phyloP scores from a whole-genome alignment of 192 early-diverging fungal genomes.

The Coemansia sp. region DNA sequence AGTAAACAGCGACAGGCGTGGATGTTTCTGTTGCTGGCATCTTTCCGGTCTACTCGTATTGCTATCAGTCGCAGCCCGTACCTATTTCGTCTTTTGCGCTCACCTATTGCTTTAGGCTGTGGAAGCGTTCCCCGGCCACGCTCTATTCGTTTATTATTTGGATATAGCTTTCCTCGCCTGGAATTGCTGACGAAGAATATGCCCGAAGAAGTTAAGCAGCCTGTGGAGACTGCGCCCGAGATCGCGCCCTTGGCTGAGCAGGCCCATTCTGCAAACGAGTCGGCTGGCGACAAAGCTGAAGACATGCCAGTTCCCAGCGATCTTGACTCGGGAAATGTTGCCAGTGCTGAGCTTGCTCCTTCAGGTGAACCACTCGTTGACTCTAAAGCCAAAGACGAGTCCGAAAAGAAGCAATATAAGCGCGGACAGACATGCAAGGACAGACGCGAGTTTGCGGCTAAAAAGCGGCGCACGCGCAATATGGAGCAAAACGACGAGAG shows the following conservation, averaged over 20 bases:
- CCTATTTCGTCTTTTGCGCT: neutral
- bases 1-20: neutral
- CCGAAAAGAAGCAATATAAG: constrained; percentile 8
- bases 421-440: constrained; percentile 44
- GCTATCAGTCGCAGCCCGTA: neutral
- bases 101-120: neutral
- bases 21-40: neutral
- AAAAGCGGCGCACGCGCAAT: constrained; percentile 20
- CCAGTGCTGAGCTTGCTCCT: neutral
- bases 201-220: too few relatives aligned
- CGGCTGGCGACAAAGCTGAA: too few relatives aligned
- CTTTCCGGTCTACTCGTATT: neutral
- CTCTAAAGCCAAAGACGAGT: neutral
- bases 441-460: constrained; percentile 34
- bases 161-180: too few relatives aligned
- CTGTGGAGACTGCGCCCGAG: too few relatives aligned
- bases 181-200: too few relatives aligned
- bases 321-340: neutral
- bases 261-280: neutral
- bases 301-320: neutral
- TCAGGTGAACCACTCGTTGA: neutral
- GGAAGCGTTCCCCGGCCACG: too few relatives aligned
- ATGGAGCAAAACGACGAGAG: constrained; percentile 1
- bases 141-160: too few relatives aligned
- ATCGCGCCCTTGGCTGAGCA: neutral